Conservation (phyloP, 2,329 filamentous ascomycete species). For the Aspergillus udagawae region DNA sequence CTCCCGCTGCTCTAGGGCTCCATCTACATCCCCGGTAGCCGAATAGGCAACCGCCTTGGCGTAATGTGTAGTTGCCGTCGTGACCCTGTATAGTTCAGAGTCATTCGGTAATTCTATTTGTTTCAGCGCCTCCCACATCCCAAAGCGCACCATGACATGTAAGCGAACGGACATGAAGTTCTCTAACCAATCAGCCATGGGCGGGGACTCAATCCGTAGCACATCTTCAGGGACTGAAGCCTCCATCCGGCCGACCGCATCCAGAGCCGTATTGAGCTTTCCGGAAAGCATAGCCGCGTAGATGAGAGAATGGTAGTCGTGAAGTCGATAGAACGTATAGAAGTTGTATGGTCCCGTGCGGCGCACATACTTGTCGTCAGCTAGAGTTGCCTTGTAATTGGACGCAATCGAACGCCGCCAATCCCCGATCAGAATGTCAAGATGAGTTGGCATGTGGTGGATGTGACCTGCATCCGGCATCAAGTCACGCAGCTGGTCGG, state of each 20-base stretch:
- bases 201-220: constrained; percentile 61
- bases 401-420: constrained; percentile 62
- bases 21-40: constrained; percentile 49
- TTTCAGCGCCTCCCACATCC: constrained; percentile 65
- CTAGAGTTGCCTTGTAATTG: constrained; percentile 61
- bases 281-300: constrained; percentile 75
- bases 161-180: constrained; percentile 61
- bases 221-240: constrained; percentile 58
- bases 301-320: constrained; percentile 66
- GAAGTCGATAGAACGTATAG: constrained; percentile 68
- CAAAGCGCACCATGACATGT: constrained; percentile 69
- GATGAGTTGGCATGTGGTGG: constrained; percentile 71
- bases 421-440: constrained; percentile 69
- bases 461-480: constrained; percentile 66
- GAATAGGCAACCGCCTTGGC: constrained; percentile 63
- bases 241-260: constrained; percentile 58
- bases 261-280: constrained; percentile 57
- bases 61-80: constrained; percentile 63
- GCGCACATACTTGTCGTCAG: constrained; percentile 62
- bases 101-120: constrained; percentile 55
- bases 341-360: constrained; percentile 57
- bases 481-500: constrained; percentile 58
- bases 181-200: constrained; percentile 77
- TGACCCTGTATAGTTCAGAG: constrained; percentile 59
- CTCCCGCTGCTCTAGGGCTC: constrained; percentile 49